Percentiles rank a stretch among this genome's conserved stretches.
Evolutionary conservation across 129 eudicot species (phyloP).

Genomic region (Tanacetum coccineum): DNA sequence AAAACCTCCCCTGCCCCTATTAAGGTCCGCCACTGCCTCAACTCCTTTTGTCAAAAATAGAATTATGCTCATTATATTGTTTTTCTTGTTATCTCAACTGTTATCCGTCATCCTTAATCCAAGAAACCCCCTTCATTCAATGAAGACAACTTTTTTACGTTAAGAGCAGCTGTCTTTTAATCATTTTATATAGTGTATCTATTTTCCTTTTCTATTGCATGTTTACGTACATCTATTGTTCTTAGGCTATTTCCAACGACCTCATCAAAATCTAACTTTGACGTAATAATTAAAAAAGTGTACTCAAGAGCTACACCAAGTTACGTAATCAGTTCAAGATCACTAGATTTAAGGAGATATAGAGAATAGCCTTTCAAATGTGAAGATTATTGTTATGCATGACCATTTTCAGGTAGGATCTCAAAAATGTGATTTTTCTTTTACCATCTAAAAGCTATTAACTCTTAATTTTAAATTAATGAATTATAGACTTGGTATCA

Average conservation of each 20-base stretch:
- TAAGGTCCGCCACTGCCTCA: no score
- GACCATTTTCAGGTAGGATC: no score
- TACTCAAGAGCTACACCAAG: conserved; percentile 5
- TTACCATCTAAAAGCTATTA: no score
- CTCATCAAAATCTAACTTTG: conserved; percentile 10
- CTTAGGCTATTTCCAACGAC: conserved; percentile 23
- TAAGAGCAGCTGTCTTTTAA: conserved; percentile 37
- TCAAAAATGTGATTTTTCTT: background rate
- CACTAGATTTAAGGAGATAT: background rate
- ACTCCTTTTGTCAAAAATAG: no score
- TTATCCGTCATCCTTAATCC: conserved; percentile 29
- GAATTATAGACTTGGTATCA: no score
- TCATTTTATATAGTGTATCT: background rate
- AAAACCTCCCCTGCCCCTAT: no score
- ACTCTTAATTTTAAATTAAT: no score
- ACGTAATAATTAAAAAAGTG: background rate
- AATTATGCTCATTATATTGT: conserved; percentile 13
- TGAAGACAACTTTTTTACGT: conserved; percentile 34
- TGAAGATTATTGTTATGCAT: background rate
- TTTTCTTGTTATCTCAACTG: conserved; percentile 33
- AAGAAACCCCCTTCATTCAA: conserved; percentile 36
- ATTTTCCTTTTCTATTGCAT: background rate
- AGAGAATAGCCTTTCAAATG: background rate
- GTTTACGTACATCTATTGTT: conserved; percentile 2
- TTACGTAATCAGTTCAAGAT: background rate